phyloP scores from a whole-genome alignment of 805 yeast genomes.

The Blastobotrys muscicola region DNA sequence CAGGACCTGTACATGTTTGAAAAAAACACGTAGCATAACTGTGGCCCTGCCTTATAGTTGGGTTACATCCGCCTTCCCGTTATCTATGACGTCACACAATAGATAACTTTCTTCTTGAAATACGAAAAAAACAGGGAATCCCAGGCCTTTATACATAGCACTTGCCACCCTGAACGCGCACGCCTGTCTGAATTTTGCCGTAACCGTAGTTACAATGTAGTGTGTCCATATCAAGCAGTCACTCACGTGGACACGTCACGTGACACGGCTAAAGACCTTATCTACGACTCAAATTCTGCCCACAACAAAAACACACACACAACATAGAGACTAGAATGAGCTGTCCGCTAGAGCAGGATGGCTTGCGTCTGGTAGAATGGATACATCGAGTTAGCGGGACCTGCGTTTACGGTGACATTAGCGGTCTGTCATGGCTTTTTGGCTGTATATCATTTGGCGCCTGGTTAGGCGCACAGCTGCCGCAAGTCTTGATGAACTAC shows the following conservation, averaged over 20 bases:
- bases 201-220: too few species aligned
- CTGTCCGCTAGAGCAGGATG: slow-evolving; percentile 23
- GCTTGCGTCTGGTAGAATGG: slow-evolving; percentile 18
- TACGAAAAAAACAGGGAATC: too few species aligned
- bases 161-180: too few species aligned
- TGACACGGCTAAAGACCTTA: not conserved
- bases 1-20: too few species aligned
- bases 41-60: too few species aligned
- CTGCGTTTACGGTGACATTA: slow-evolving; percentile 21
- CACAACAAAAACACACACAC: not conserved
- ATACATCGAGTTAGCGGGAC: slow-evolving; percentile 16
- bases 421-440: slow-evolving; percentile 19
- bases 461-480: slow-evolving; percentile 70
- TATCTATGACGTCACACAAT: too few species aligned
- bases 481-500: slow-evolving; percentile 57
- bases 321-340: not conserved
- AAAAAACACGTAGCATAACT: too few species aligned
- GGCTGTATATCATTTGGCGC: slow-evolving; percentile 28
- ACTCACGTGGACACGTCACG: not conserved
- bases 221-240: not conserved
- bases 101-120: too few species aligned
- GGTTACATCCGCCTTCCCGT: too few species aligned
- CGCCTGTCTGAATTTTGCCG: too few species aligned
- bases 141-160: too few species aligned
- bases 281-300: not conserved